Evolutionary conservation across 2,329 filamentous ascomycete species (phyloP).

Genomic region (Paraconiothyrium sp.): DNA sequence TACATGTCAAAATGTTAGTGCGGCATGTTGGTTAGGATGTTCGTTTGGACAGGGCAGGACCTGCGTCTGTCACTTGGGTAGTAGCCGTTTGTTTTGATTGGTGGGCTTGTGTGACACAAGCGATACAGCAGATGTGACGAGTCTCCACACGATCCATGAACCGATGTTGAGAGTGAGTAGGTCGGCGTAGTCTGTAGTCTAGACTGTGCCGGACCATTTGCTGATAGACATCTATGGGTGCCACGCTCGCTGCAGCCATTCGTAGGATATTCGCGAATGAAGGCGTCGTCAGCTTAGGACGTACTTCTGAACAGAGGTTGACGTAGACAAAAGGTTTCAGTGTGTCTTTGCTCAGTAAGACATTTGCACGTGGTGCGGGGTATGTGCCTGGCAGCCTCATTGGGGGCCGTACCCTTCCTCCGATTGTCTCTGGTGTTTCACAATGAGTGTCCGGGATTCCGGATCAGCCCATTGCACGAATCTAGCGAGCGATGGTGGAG

Average conservation of each 20-base stretch:
- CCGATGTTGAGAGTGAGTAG: too few species aligned
- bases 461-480: not conserved
- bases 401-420: not conserved
- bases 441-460: not conserved
- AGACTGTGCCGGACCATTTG: not conserved
- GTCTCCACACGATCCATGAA: too few species aligned
- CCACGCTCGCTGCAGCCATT: not conserved
- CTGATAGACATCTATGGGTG: not conserved
- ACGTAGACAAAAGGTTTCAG: slow-evolving; percentile 3
- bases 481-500: too few species aligned
- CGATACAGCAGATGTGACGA: too few species aligned
- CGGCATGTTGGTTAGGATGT: not conserved
- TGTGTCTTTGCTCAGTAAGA: not conserved
- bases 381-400: not conserved
- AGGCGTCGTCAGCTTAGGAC: not conserved
- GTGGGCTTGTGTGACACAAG: too few species aligned
- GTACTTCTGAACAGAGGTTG: not conserved
- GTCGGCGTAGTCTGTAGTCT: too few species aligned
- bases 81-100: too few species aligned
- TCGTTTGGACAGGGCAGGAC: too few species aligned
- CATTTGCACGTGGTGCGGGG: slow-evolving; percentile 7
- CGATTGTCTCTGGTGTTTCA: not conserved
- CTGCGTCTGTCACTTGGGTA: too few species aligned
- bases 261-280: not conserved
- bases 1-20: too few species aligned